Evolutionary conservation across 2,329 filamentous ascomycete species (phyloP).

Genomic region (Fusarium hostae): DNA sequence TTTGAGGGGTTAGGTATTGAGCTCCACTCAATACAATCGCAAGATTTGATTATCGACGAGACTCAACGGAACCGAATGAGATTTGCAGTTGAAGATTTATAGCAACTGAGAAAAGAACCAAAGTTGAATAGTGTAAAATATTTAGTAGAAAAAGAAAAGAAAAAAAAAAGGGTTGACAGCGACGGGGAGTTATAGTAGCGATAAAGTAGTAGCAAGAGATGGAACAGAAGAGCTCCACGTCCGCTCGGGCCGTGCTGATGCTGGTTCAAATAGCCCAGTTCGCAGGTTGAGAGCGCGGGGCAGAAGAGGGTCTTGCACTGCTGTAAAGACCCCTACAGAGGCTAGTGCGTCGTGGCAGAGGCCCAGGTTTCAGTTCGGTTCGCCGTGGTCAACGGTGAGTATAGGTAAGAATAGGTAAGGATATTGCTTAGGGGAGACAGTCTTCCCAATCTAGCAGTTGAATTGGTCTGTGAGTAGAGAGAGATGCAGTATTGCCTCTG

Average conservation of each 20-base stretch:
- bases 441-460: not conserved
- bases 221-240: slow-evolving; percentile 36
- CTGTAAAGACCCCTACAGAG: slow-evolving; percentile 7
- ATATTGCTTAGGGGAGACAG: slow-evolving; percentile 18
- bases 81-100: slow-evolving; percentile 20
- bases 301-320: slow-evolving; percentile 32
- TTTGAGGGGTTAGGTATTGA: slow-evolving; percentile 34
- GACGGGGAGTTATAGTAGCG: slow-evolving; percentile 13
- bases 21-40: slow-evolving; percentile 37
- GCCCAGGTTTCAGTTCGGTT: slow-evolving; percentile 46
- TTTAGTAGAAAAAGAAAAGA: slow-evolving; percentile 5
- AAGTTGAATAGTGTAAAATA: not conserved
- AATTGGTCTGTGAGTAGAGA: not conserved
- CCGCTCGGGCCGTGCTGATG: slow-evolving; percentile 41
- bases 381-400: slow-evolving; percentile 43
- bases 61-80: not conserved
- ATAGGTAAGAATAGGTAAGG: slow-evolving; percentile 38
- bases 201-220: slow-evolving; percentile 25
- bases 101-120: not conserved
- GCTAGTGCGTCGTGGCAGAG: slow-evolving; percentile 40
- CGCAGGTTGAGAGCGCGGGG: slow-evolving; percentile 32
- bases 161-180: slow-evolving; percentile 19
- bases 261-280: slow-evolving; percentile 39
- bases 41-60: slow-evolving; percentile 15
- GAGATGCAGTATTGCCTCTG: not conserved